phyloP scores from a whole-genome alignment of 2,329 filamentous ascomycete genomes.

The Fonsecaea nubica region DNA sequence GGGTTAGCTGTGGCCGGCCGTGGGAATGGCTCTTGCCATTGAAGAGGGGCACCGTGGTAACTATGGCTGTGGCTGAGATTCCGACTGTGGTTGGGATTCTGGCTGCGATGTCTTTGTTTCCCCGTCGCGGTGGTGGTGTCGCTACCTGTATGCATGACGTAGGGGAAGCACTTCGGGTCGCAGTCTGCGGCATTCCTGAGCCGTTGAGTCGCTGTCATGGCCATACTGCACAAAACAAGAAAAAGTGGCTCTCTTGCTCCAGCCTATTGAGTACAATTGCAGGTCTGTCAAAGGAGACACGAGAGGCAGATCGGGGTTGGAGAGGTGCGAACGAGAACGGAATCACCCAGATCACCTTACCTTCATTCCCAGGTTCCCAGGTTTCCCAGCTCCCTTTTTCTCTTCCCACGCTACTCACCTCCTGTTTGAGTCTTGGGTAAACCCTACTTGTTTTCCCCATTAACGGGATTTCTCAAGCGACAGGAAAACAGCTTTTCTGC shows the following conservation, averaged over 20 bases:
- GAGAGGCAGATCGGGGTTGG: constrained; percentile 15
- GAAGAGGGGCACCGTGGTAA: constrained; percentile 5
- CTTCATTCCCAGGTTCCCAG: not conserved
- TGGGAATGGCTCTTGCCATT: constrained; percentile 11
- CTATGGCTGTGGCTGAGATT: constrained; percentile 16
- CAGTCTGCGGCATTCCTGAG: not conserved
- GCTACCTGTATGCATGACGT: constrained; percentile 14
- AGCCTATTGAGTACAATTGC: not conserved
- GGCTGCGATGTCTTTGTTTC: constrained; percentile 14
- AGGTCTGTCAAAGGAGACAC: constrained; percentile 5
- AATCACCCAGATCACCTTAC: not conserved
- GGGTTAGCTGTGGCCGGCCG: constrained; percentile 14
- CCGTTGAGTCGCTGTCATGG: not conserved
- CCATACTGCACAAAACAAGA: not conserved
- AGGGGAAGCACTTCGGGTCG: constrained; percentile 8
- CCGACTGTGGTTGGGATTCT: constrained; percentile 8
- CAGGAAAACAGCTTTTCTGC: constrained; percentile 2
- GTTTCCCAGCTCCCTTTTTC: constrained; percentile 1
- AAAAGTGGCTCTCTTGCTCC: constrained; percentile 7
- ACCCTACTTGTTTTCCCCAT: constrained; percentile 1
- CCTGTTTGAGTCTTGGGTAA: constrained; percentile 15
- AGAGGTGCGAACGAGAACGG: not conserved
- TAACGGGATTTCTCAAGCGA: not conserved
- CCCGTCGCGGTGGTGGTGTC: not conserved
- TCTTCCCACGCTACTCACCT: constrained; percentile 18